Percentiles rank a stretch among this genome's conserved stretches.
phyloP scores from a whole-genome alignment of 306 rosid species.

The Prunus mira region DNA sequence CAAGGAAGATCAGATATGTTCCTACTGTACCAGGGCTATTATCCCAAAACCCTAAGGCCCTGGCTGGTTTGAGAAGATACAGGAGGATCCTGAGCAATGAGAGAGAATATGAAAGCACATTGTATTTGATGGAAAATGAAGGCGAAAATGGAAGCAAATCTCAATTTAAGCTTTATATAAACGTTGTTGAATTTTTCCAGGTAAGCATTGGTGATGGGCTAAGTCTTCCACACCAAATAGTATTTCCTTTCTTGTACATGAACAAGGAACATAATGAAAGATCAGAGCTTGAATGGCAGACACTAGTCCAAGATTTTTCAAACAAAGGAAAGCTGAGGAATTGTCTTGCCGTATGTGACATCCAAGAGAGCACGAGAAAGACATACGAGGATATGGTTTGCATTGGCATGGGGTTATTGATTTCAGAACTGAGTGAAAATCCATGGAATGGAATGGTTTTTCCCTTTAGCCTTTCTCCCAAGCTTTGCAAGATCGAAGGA shows the following conservation, averaged over 20 bases:
- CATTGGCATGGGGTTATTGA: conserved; percentile 1
- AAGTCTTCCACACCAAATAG: neutral
- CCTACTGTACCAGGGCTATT: no score
- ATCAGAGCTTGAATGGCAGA: neutral
- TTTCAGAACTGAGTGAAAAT: conserved; percentile 1
- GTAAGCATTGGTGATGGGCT: neutral
- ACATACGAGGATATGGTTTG: neutral
- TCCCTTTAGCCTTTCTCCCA: neutral
- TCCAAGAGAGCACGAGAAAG: neutral
- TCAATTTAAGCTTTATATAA: neutral
- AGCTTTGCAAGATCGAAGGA: neutral
- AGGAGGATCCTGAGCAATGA: neutral
- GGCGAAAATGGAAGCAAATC: neutral
- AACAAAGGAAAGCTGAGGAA: conserved; percentile 1
- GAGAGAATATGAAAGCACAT: no score
- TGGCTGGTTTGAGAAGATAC: neutral
- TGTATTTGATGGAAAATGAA: no score
- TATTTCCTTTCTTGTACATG: neutral
- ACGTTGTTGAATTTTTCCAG: neutral
- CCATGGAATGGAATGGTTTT: neutral
- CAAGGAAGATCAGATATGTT: no score
- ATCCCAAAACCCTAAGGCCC: neutral
- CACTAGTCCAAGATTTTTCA: neutral
- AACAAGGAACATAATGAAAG: neutral
- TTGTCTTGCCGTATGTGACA: neutral